phyloP scores from a whole-genome alignment of 2,329 filamentous ascomycete genomes.

The Boeremia lycopersici region DNA sequence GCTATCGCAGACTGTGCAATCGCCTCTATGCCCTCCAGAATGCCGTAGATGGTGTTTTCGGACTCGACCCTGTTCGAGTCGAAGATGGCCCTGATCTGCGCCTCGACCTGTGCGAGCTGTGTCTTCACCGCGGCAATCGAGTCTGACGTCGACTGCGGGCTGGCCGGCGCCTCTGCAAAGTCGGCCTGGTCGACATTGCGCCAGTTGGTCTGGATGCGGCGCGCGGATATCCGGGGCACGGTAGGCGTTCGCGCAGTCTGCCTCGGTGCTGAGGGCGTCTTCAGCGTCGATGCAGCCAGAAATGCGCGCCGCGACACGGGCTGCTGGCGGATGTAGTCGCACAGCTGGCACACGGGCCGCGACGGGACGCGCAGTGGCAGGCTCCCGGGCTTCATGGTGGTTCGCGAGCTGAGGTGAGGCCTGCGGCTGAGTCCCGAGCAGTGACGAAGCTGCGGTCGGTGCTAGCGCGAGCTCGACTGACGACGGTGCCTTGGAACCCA shows the following conservation, averaged over 20 bases:
- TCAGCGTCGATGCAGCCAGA: slow-evolving; percentile 29
- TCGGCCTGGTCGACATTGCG: slow-evolving; percentile 16
- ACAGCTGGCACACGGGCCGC: slow-evolving; percentile 43
- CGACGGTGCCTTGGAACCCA: slow-evolving; percentile 13
- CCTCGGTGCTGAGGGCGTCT: slow-evolving; percentile 33
- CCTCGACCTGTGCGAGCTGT: slow-evolving; percentile 34
- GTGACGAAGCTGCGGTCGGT: slow-evolving; percentile 8
- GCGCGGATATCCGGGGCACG: slow-evolving; percentile 22
- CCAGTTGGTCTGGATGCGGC: slow-evolving; percentile 29
- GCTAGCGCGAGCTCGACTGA: slow-evolving; percentile 11
- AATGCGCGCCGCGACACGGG: slow-evolving; percentile 38
- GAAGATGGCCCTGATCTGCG: slow-evolving; percentile 33
- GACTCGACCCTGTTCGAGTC: slow-evolving; percentile 36
- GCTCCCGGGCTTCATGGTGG: slow-evolving; percentile 37
- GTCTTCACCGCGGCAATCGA: slow-evolving; percentile 27
- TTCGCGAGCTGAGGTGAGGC: slow-evolving; percentile 1
- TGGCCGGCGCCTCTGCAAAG: slow-evolving; percentile 21
- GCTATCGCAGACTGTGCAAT: slow-evolving; percentile 37
- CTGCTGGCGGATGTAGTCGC: slow-evolving; percentile 40
- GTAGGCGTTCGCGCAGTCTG: slow-evolving; percentile 25
- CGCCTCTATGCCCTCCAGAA: slow-evolving; percentile 29
- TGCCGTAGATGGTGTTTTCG: slow-evolving; percentile 28
- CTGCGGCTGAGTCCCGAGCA: slow-evolving; percentile 1
- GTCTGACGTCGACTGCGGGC: slow-evolving; percentile 23
- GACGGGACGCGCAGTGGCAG: slow-evolving; percentile 36